Base-by-base conservation (phyloP, 345 rosid species). In the Hibiscus tridactylites region DNA sequence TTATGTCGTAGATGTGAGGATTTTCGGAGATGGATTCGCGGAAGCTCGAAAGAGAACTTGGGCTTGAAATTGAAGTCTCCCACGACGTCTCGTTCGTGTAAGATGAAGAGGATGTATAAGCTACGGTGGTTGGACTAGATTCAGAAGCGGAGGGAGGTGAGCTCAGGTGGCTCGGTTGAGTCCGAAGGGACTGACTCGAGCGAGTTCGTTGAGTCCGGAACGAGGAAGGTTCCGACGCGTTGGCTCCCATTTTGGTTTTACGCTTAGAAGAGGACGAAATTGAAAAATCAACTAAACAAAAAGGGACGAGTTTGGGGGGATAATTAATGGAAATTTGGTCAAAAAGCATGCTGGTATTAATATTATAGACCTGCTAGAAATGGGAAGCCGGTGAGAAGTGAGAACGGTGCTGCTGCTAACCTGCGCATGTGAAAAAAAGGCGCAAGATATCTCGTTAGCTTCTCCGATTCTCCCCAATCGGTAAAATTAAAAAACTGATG, bases 1-100 rank as follows among this genome's bases (percentile, higher is more conserved):
- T 70, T 81, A 91, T 77, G 82, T 81, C 79, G 86, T 94, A 94
- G 80, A 94, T 84, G 80, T 83, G 86, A 13, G 94, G 89, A 33
- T 76, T 88, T 46, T 91, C 90, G 4, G 97, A 86, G 70, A 91
- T 74, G 29, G 87, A 81, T 1, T 77, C 81, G 21, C 90, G 89
- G 81, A 93, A 86, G 78, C 88, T 81, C 71, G 98, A 75, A 73
- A 88, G 87, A 9, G 98, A 88, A 68, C 88, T 42, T 3, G 79
- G 74, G 66, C 83, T 80, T 2, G 82, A 76, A 54, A 3, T 63
- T 4, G 82, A 78, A 9, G 85, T 69, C 4, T 71, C 46, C 44
- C 75, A 61, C 2, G 71, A 74, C 50, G 73, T 69, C 9, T 2
- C 54, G 46, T 71, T 71, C 3, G 54, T 26, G 66, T 39, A 44